Evolutionary conservation across 306 rosid species (phyloP), one percentile per base, ranked within the genome.

Genomic region (Lupinus albus): DNA sequence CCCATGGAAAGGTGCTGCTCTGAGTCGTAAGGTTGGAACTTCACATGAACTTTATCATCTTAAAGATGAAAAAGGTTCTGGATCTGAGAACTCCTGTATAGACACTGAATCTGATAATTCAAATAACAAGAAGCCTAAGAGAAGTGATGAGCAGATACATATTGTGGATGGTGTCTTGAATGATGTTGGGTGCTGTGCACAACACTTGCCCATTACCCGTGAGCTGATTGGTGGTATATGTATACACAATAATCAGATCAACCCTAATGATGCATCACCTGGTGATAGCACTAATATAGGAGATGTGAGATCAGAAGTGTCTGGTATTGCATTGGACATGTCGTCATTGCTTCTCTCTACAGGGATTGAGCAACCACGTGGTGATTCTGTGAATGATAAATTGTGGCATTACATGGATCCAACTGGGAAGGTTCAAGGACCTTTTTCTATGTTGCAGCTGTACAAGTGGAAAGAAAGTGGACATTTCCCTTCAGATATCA

Each of bases 381-480:
- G 79, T 53, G 71, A 75, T 72, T 67, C 71, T 70, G 74, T 67
- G 59, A 50, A 74, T 30, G 83, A 79, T 39, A 79, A 60, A 72
- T 64, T 75, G 12, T 92, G 97, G 97, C 86, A 80, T 78, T 92
- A 92, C 71, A 87, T 45, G 72, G 97, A 92, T 74, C 92, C 92
- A 13, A 35, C 83, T 50, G 97, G 95, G 72, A 85, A 78, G 76
- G 67, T 82, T 82, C 95, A 84, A 58, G 97, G 97, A 48, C 97
- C 95, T 61, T 87, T 85, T 77, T 71, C 88, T 70, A 66, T 87
- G 78, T 13, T 30, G 54, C 89, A 87, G 68, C 65, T 92, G 73
- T 84, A 78, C 20, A 84, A 84, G 77, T 91, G 92, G 97, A 75
- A 21, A 52, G 61, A 61, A 33, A 61, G 58, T 67, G 84, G 87